Evolutionary conservation across 1,284 basidiomycete species (phyloP).

Genomic region (Pisolithus thermaeus): DNA sequence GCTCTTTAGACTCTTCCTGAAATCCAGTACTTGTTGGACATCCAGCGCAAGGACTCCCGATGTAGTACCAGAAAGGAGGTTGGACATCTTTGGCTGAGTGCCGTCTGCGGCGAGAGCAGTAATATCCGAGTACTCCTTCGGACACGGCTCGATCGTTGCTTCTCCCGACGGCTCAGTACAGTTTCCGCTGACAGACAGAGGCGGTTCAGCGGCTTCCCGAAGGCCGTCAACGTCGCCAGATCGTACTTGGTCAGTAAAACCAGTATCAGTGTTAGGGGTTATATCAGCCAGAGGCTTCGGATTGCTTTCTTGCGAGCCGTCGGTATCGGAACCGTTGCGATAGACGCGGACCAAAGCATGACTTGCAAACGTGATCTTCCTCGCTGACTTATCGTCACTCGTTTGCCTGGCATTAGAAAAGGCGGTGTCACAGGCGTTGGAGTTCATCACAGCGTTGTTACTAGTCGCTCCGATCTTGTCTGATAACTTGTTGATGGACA

Average conservation of each 20-base stretch:
- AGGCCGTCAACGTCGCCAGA: background rate
- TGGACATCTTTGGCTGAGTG: background rate
- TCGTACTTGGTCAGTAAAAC: background rate
- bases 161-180: too few species aligned
- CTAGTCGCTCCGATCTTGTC: background rate
- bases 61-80: background rate
- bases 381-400: conserved; percentile 18
- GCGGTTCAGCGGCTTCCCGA: too few species aligned
- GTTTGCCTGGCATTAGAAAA: background rate
- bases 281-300: background rate
- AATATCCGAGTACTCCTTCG: too few species aligned
- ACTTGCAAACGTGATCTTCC: conserved; percentile 26
- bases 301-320: background rate
- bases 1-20: conserved; percentile 9
- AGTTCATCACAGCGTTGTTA: background rate
- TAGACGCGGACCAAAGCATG: conserved; percentile 23
- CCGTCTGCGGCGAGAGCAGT: background rate
- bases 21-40: conserved; percentile 12
- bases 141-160: background rate
- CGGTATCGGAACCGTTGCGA: background rate
- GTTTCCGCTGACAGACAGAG: too few species aligned
- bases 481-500: conserved; percentile 7
- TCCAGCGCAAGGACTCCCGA: conserved; percentile 14
- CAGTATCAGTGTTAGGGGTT: background rate
- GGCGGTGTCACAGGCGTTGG: background rate